Evolutionary conservation across 495 filamentous ascomycete genomes (phyloP), one percentile per base, ranked within the genome.

Genomic region (Aspergillus sclerotioniger): DNA sequence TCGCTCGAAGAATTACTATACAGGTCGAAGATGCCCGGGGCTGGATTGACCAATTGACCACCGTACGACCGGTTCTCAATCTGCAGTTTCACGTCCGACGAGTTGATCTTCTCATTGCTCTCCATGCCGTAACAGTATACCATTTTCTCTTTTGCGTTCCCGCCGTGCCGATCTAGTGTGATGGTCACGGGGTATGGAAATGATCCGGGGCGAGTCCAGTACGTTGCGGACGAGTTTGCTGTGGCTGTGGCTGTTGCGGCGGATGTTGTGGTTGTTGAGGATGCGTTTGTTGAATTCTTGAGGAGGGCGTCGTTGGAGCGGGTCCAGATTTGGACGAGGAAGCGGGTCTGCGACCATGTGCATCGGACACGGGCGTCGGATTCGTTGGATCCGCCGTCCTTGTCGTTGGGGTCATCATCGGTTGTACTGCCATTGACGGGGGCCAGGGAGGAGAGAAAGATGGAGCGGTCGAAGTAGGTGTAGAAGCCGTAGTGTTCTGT

Each of bases 401-500:
- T 56, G 63, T 95, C 90, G 13, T 74, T 76, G 0, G 81, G 66
- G 21, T 72, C 65, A 12, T 71, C 69, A 57, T 71, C 71, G 32
- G 50, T 61, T 29, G 53, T 31, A 16, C 61, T 64, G 25, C 53
- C 61, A 39, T 77, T 76, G 17, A 80, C 61, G 0, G 72, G 66
- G 7, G 71, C 67, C n/a, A 71, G 65, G 10, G 80, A 83, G 53
- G 83, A 80, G 51, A 92, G 77, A 77, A 92, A 95, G 53, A 95
- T 91, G 6, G 89, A 89, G 61, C 91, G 90, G 71, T 92, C 85
- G 71, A 87, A 98, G 78, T 96, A 96, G 0, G 82, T 88, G 71
- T 96, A 96, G 73, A 97, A 96, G 9, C 90, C 90, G 71, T 95
- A 98, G 73, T 96, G 91, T 67, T 98, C 94, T 0, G 84, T 85